These are phyloP conservation scores for Bipolaris victoriae DNA, from an alignment of 2,329 filamentous ascomycete genomes.

Conservation along the genomic window DNA sequence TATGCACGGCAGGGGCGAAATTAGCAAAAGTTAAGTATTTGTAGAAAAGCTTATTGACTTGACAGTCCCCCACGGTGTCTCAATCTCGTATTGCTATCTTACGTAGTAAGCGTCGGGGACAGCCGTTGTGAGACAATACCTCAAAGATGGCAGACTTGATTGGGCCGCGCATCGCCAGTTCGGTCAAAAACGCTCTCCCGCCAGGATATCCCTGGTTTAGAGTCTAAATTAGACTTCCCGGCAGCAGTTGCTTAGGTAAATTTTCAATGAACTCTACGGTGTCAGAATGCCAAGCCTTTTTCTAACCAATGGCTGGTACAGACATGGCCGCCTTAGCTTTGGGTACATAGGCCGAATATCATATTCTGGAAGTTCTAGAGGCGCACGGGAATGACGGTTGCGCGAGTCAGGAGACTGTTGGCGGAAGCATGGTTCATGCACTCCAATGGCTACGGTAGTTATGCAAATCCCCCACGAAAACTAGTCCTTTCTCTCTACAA, in stretches of 20 bases:
- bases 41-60: neutral
- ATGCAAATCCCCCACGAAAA: too few species aligned
- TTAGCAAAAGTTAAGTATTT: neutral
- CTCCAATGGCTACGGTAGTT: neutral
- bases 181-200: neutral
- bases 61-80: neutral
- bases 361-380: neutral
- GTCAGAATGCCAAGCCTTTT: neutral
- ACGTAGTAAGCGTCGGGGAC: neutral
- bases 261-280: neutral
- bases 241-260: neutral
- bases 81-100: neutral
- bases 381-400: neutral
- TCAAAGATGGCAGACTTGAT: neutral
- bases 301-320: neutral
- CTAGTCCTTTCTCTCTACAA: too few species aligned
- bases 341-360: neutral
- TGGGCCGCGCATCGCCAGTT: neutral
- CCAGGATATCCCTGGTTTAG: neutral
- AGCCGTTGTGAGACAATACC: neutral
- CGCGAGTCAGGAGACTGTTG: neutral
- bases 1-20: neutral
- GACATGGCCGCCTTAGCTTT: neutral
- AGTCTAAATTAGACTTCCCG: neutral
- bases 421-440: neutral